Conservation (phyloP, 2,329 filamentous ascomycete genomes). For the Pseudogymnoascus sp. region DNA sequence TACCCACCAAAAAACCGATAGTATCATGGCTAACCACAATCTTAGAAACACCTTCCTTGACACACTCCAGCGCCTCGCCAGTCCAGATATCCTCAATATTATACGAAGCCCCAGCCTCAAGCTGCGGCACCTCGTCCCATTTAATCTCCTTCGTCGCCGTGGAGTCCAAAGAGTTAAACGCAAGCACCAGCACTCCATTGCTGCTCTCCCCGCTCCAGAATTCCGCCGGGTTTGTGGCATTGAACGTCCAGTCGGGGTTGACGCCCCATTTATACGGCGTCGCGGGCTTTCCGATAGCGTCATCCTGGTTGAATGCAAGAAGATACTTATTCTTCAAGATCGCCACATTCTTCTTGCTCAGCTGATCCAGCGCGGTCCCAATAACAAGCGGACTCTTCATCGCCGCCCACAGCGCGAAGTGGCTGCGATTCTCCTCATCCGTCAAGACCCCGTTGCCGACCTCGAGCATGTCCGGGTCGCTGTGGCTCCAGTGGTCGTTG, state of each 20-base stretch:
- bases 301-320: conserved; percentile 21
- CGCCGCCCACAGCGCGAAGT: conserved; percentile 8
- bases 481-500: conserved; percentile 33
- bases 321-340: conserved; percentile 21
- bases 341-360: conserved; percentile 28
- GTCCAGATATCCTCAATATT: conserved; percentile 41
- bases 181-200: conserved; percentile 39
- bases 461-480: conserved; percentile 19
- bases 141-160: conserved; percentile 31
- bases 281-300: conserved; percentile 31
- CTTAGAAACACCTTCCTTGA: conserved; percentile 25
- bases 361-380: conserved; percentile 6
- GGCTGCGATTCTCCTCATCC: conserved; percentile 13
- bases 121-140: conserved; percentile 39
- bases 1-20: conserved; percentile 20
- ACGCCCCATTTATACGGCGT: conserved; percentile 38
- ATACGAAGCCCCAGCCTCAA: conserved; percentile 29
- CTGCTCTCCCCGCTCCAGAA: conserved; percentile 41
- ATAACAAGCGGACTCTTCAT: conserved; percentile 9
- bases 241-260: conserved; percentile 44
- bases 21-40: conserved; percentile 33
- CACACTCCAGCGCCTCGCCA: conserved; percentile 33
- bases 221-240: conserved; percentile 41
- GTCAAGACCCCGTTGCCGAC: conserved; percentile 21
- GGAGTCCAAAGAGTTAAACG: conserved; percentile 38